Percentiles rank a stretch among this genome's conserved stretches.
Evolutionary conservation across 192 early-diverging fungal genomes (phyloP).

Genomic region (Coemansia sp.): DNA sequence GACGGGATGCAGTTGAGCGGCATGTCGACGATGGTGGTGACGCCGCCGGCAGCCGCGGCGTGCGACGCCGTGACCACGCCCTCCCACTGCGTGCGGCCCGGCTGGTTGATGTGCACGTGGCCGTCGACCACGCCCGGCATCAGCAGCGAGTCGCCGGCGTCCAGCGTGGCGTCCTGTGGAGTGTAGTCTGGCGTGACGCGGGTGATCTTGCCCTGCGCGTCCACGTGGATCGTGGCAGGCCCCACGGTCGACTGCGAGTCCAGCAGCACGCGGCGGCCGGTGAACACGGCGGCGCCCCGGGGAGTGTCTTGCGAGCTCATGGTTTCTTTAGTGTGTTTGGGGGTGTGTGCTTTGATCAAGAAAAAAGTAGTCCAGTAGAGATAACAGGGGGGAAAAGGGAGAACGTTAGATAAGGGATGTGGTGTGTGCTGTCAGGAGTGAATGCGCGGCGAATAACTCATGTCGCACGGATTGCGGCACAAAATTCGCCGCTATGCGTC

Average conservation of each 20-base stretch:
- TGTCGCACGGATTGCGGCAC: slow-evolving; percentile 2
- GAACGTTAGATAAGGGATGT: neutral
- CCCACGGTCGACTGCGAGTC: slow-evolving; percentile 44
- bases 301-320: slow-evolving; percentile 33
- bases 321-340: neutral
- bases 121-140: slow-evolving; percentile 77
- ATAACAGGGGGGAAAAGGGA: slow-evolving; percentile 6
- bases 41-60: slow-evolving; percentile 79
- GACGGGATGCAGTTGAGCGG: slow-evolving; percentile 86
- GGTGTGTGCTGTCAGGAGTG: neutral
- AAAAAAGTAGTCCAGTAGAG: neutral
- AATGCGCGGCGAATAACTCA: neutral
- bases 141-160: slow-evolving; percentile 58
- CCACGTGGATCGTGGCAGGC: slow-evolving; percentile 60
- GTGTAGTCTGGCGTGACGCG: slow-evolving; percentile 50
- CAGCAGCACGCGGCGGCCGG: slow-evolving; percentile 49
- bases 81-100: slow-evolving; percentile 83
- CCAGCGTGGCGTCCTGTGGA: slow-evolving; percentile 45
- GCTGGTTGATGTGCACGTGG: slow-evolving; percentile 84
- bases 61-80: slow-evolving; percentile 77
- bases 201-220: slow-evolving; percentile 53
- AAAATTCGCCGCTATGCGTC: slow-evolving; percentile 2
- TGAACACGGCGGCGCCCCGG: slow-evolving; percentile 13
- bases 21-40: slow-evolving; percentile 81
- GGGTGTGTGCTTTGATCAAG: neutral